Conservation (phyloP, 805 yeast genomes). For the Starmerella apis region DNA sequence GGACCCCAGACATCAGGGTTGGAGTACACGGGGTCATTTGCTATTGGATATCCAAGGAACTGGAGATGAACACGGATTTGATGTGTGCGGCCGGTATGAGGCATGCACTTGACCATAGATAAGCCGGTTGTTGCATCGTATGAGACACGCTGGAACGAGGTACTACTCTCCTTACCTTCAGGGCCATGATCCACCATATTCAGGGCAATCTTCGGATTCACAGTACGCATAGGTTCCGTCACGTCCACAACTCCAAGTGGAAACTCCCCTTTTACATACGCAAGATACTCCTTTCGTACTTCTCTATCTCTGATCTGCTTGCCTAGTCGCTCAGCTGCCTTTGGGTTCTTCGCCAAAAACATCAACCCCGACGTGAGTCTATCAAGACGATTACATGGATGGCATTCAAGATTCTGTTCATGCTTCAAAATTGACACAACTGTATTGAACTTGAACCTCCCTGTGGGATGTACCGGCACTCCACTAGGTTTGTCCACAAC, state of each 20-base stretch:
- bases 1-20: conserved; percentile 74
- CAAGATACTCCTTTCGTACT: conserved; percentile 73
- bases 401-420: conserved; percentile 56
- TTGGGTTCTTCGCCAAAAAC: conserved; percentile 76
- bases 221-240: conserved; percentile 56
- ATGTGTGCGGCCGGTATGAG: conserved; percentile 88
- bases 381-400: conserved; percentile 84
- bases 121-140: conserved; percentile 52
- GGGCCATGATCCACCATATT: conserved; percentile 39
- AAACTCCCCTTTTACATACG: conserved; percentile 79
- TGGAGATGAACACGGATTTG: conserved; percentile 92
- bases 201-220: conserved; percentile 63
- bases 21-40: conserved; percentile 85
- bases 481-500: conserved; percentile 93
- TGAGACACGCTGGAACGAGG: conserved; percentile 56
- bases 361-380: conserved; percentile 85
- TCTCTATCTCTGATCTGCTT: conserved; percentile 58
- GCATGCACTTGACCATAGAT: conserved; percentile 64
- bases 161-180: conserved; percentile 54
- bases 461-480: conserved; percentile 92
- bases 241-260: conserved; percentile 46
- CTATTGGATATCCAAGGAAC: conserved; percentile 78
- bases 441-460: conserved; percentile 67
- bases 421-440: conserved; percentile 66
- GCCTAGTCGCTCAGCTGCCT: conserved; percentile 66